Conservation (phyloP, 768 basidiomycete species). For the Lentinula aciculospora region DNA sequence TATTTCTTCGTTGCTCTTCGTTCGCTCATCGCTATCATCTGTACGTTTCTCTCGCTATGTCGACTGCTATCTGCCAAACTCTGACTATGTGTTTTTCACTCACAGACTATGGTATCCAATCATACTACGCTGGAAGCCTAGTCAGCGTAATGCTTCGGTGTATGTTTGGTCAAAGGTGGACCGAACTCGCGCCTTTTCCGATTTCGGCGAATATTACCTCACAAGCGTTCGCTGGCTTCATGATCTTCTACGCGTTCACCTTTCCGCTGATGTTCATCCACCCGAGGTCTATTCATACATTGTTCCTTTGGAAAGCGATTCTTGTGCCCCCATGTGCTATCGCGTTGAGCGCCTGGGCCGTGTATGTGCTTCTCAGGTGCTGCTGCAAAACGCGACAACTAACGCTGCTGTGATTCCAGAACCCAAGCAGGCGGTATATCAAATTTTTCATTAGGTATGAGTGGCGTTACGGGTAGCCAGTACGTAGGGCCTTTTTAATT, state of each 20-base stretch:
- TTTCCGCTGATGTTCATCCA: conserved; percentile 13
- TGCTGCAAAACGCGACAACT: too few relatives aligned
- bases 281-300: neutral
- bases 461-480: neutral
- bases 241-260: conserved; percentile 14
- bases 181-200: conserved; percentile 15
- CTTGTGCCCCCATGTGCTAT: conserved; percentile 2
- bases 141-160: conserved; percentile 14
- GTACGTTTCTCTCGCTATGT: neutral
- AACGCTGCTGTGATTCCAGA: neutral
- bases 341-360: conserved; percentile 2
- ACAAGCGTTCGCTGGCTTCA: conserved; percentile 15
- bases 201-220: conserved; percentile 13
- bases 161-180: conserved; percentile 19
- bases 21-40: conserved; percentile 16
- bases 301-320: conserved; percentile 4
- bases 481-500: neutral
- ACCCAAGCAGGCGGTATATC: conserved; percentile 7
- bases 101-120: conserved; percentile 13
- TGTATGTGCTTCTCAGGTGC: neutral
- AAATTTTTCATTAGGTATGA: neutral
- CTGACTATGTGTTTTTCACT: neutral
- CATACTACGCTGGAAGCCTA: conserved; percentile 16
- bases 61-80: neutral
- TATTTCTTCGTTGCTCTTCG: conserved; percentile 17